Conservation (phyloP, 805 yeast genomes). For the Suhomyces kilbournensis region DNA sequence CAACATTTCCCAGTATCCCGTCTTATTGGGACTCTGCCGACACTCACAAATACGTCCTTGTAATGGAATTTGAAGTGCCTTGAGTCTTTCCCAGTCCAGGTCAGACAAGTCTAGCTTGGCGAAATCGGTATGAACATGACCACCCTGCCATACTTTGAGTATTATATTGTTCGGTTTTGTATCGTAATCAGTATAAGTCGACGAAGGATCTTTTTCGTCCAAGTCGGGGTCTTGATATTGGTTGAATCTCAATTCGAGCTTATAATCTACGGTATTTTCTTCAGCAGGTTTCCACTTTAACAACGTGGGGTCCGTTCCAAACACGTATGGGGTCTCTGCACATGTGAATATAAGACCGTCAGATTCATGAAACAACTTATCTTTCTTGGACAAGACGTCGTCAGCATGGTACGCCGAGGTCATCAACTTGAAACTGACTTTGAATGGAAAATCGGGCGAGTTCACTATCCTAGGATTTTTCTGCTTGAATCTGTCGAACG, state of each 20-base stretch:
- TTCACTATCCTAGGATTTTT: conserved; percentile 70
- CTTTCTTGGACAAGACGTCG: conserved; percentile 69
- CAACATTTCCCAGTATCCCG: conserved; percentile 74
- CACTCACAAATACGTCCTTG: conserved; percentile 90
- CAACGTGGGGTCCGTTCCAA: conserved; percentile 84
- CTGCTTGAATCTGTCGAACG: conserved; percentile 69
- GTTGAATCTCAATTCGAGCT: conserved; percentile 61
- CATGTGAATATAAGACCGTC: conserved; percentile 96
- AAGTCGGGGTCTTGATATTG: conserved; percentile 58
- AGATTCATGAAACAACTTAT: conserved; percentile 76
- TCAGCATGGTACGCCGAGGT: conserved; percentile 74
- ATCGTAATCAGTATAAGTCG: conserved; percentile 79
- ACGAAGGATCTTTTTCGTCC: conserved; percentile 62
- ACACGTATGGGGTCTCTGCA: conserved; percentile 78
- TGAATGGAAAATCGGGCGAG: conserved; percentile 69
- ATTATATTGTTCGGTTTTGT: conserved; percentile 62
- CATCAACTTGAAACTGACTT: conserved; percentile 85
- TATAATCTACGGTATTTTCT: conserved; percentile 91
- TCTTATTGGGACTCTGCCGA: conserved; percentile 52
- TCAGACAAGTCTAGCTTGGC: conserved; percentile 60
- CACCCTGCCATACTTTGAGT: conserved; percentile 78
- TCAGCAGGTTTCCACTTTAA: conserved; percentile 97
- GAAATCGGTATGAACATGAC: conserved; percentile 57
- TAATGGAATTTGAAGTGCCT: conserved; percentile 70
- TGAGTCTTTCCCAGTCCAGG: conserved; percentile 78